Evolutionary conservation across 2,329 filamentous ascomycete genomes (phyloP), one percentile per base, ranked within the genome.

Genomic region (Colletotrichum horii): DNA sequence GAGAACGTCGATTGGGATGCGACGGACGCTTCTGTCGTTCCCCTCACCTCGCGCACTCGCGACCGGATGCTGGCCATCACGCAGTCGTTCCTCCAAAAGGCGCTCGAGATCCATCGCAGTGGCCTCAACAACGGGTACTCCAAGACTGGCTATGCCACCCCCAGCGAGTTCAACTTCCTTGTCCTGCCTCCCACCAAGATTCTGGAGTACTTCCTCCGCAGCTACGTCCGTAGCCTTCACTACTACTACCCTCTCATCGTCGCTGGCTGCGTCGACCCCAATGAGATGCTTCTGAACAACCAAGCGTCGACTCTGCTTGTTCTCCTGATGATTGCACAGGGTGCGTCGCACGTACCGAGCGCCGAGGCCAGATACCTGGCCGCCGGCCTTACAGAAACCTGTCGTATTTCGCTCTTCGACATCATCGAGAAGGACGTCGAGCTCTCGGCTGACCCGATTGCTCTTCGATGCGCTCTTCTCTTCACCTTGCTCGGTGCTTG

Each of bases 51-150:
- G 5, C 82, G 88, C 60, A 92, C 92, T 4, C 88, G 93, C 36
- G 93, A 95, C 81, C 92, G 92, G 81, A 89, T 94, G 79, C 88
- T 94, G n/a, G 93, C 92, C 65, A 94, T 94, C 76, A 94, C 92
- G 0, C 93, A 94, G 81, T 91, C 88, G 56, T 94, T 94, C 81
- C 84, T 94, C 11, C 91, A 94, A 83, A 94, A 93, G 79, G 93
- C 93, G 2, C 87, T 94, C 4, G 91, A 94, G 16, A 93, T 93
- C 58, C 93, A 94, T 81, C 89, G 90, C 62, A 88, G 91, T 28
- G 87, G 89, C 30, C 80, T 85, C 69, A 85, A 85, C 55, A 85
- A 85, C 58, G 79, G 80, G 16, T 82, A 82, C 34, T 83, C 83
- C 70, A 87, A 87, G 71, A 81, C 82, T 6, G 85, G 85, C 15